These are phyloP conservation scores for Syzygium grande DNA, from an alignment of 345 rosid species.

Conservation along the genomic window DNA sequence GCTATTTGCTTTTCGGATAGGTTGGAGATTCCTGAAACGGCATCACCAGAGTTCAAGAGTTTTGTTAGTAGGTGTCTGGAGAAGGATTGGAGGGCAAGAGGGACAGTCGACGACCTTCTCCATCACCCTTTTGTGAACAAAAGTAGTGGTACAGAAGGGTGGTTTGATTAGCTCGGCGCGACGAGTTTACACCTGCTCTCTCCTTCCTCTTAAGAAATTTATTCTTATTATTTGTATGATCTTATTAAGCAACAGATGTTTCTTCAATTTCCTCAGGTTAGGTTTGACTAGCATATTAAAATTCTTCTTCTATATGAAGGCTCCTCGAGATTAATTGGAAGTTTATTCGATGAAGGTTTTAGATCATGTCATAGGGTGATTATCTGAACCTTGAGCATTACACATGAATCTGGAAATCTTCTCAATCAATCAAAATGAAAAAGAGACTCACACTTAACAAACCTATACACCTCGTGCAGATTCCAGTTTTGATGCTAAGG, in stretches of 20 bases:
- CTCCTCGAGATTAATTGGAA: too few species aligned
- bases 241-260: not conserved
- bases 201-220: not conserved
- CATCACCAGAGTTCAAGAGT: slow-evolving; percentile 33
- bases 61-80: slow-evolving; percentile 50
- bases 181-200: not conserved
- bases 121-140: slow-evolving; percentile 38
- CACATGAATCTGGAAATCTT: too few species aligned
- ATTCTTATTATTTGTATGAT: not conserved
- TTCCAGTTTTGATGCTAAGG: too few species aligned
- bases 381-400: too few species aligned
- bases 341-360: too few species aligned
- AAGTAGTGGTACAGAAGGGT: not conserved
- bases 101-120: slow-evolving; percentile 44
- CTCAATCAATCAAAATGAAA: too few species aligned
- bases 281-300: not conserved
- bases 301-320: too few species aligned
- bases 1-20: slow-evolving; percentile 45
- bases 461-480: too few species aligned
- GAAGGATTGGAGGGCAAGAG: slow-evolving; percentile 61
- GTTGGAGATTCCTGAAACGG: slow-evolving; percentile 31
- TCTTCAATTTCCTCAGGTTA: not conserved
- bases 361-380: too few species aligned
- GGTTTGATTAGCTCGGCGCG: not conserved
- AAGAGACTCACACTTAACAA: too few species aligned